Base-by-base conservation (phyloP, 23 red algal genomes). In the Cyanidiococcus yangmingshanensis region DNA sequence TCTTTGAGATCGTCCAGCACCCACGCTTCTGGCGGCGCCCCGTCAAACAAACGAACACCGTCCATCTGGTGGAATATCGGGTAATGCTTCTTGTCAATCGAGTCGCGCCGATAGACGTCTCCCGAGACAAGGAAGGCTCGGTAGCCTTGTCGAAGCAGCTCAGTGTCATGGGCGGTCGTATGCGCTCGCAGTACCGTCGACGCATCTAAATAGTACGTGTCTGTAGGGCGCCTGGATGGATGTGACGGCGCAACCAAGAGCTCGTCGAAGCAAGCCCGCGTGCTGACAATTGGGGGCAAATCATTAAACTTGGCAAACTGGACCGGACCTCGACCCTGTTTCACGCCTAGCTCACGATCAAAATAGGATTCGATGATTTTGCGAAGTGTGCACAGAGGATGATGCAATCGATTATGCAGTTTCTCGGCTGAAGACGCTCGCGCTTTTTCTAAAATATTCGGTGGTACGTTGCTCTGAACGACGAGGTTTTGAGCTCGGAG, bases 61-160 rank as follows among this genome's bases (percentile, higher is more conserved):
- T 98, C 94, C 58, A 92, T 74, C 63, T 98, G 94, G 81, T 98
- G 94, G 86, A 98, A 98, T 1, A 91, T 88, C 15, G 94, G 94
- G 68, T 92, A 98, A 68, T 98, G 94, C 58, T 85, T 87, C 25
- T 80, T 67, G 68, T 98, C 94, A 33, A 98, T 85, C 17, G 85
- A 84, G 67, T 98, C 94, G 35, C 94, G 85, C 12, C 94, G 88
- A 67, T 92, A 98, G 39, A 98, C 94, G 79, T 98, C 94, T 33
- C 94, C 94, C 31, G 74, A 82, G 1, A 81, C 67, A 17, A 98
- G 41, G 41, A 91, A 84, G 16, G 84, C 88, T 39, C 57, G 77
- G 25, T 82, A 32, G 25, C 94, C 88, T n/a, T 58, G 67, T 3
- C 63, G 40, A 18, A 98, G 33, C 29, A 91, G 50, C 7, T 77